Base-by-base conservation (phyloP, 192 early-diverging fungal species). In the Radiomyces spectabilis region DNA sequence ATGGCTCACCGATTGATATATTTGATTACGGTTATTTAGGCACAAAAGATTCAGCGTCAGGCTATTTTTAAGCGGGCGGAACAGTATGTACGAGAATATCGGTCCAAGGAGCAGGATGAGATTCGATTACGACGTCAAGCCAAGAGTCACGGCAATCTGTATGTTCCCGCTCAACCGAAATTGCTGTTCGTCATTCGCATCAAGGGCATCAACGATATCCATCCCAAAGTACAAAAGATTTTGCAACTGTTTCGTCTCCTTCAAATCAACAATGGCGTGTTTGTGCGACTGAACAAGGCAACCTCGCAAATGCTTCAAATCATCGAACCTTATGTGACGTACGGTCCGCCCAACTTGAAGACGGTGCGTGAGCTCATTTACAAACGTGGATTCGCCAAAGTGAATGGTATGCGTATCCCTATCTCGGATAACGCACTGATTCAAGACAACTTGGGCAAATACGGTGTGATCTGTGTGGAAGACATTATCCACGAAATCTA, bases 121-220 rank as follows among this genome's bases (percentile, higher is more conserved):
- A 78, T 95, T 68, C 88, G 93, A 63, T 86, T 95, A 48, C 76
- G 78, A 61, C 91, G 96, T 69, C 82, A 87, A 77, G 94, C 96
- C 69, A 92, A 90, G 77, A 79, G 83, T 64, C 53, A 71, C 45
- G 92, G 92, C 49, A 84, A 82, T 75, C 95, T 89, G 81, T 97
- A 91, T 78, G 94, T 99, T 32, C 82, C 93, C 40, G 84, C 88
- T 44, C 86, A 99, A 81, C 79, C 92, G 71, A 94, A 96, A 79
- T 85, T 99, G 39, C 88, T 89, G 55, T 97, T 99, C 63, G 94
- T 99, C 45, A 78, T 99, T 75, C 91, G 96, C 74, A 91, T 96
- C 80, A 97, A 97, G 87, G 95, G 93, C 92, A 94, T 99, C 85
- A 97, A 95, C 85, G 89, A 95, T 79, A 85, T 99, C 53, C 78